Percentiles rank a stretch among this genome's conserved stretches.
phyloP scores from a whole-genome alignment of 352 stramenopile genomes.

The Globisporangium lucens region DNA sequence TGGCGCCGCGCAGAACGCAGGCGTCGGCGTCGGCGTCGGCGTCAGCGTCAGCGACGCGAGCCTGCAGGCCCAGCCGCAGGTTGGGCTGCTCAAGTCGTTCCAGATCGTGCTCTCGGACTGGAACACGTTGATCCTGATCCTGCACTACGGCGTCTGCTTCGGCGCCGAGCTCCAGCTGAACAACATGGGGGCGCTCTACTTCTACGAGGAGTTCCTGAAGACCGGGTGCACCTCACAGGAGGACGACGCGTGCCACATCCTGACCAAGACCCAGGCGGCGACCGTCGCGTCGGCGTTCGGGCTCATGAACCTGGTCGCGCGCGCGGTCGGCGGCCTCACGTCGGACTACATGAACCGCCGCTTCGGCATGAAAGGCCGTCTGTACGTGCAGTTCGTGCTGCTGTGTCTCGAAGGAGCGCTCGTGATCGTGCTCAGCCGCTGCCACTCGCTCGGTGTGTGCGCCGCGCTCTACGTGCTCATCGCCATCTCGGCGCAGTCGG shows the following conservation, averaged over 20 bases:
- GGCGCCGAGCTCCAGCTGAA: slow-evolving; percentile 95
- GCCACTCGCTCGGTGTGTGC: slow-evolving; percentile 59
- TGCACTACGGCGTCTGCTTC: slow-evolving; percentile 94
- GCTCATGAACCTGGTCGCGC: slow-evolving; percentile 93
- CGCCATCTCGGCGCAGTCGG: slow-evolving; percentile 87
- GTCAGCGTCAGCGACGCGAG: slow-evolving; percentile 5
- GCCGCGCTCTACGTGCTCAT: slow-evolving; percentile 91
- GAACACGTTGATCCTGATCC: slow-evolving; percentile 91
- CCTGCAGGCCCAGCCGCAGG: slow-evolving; percentile 16
- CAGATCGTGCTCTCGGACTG: slow-evolving; percentile 66
- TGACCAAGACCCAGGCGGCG: slow-evolving; percentile 64
- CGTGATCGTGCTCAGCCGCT: slow-evolving; percentile 87
- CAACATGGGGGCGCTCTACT: slow-evolving; percentile 94
- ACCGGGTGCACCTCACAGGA: slow-evolving; percentile 32
- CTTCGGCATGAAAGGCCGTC: slow-evolving; percentile 88
- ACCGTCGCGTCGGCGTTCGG: slow-evolving; percentile 91
- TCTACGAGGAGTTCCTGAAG: slow-evolving; percentile 87
- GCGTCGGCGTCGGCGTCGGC: slow-evolving; percentile 1
- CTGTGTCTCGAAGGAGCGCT: slow-evolving; percentile 75
- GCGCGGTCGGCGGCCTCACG: slow-evolving; percentile 80
- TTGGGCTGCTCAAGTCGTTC: slow-evolving; percentile 36
- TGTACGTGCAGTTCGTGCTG: slow-evolving; percentile 80
- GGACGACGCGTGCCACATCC: slow-evolving; percentile 30
- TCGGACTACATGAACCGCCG: slow-evolving; percentile 84
- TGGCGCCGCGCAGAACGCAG: slow-evolving; percentile 27